These are phyloP conservation scores for Globisporangium carolinianum DNA, from an alignment of 352 stramenopile species.

Conservation along the genomic window DNA sequence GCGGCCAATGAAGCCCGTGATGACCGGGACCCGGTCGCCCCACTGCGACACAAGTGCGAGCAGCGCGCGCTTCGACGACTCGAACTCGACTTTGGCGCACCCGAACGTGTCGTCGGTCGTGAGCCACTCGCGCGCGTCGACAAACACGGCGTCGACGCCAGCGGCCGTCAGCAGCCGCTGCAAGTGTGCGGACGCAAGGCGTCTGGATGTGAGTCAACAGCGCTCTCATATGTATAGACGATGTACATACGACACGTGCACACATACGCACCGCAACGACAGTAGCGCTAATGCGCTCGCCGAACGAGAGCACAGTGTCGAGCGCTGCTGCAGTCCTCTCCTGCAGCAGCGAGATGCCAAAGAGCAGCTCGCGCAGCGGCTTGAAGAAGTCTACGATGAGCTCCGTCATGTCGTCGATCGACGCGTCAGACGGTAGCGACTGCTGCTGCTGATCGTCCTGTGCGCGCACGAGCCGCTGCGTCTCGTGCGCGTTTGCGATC, in stretches of 20 bases:
- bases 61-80: constrained; percentile 69
- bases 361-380: constrained; percentile 66
- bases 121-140: constrained; percentile 71
- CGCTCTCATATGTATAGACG: too few relatives aligned
- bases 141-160: constrained; percentile 51
- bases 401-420: constrained; percentile 46
- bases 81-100: constrained; percentile 72
- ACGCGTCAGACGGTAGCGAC: constrained; percentile 9
- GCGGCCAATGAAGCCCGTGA: constrained; percentile 73
- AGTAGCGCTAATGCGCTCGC: constrained; percentile 64
- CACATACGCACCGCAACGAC: constrained; percentile 45
- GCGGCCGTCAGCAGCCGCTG: constrained; percentile 47
- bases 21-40: constrained; percentile 48
- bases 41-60: constrained; percentile 32
- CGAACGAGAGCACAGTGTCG: constrained; percentile 75
- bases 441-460: background rate
- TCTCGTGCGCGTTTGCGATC: constrained; percentile 63
- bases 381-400: constrained; percentile 59
- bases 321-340: constrained; percentile 63
- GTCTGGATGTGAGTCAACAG: background rate
- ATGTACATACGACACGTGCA: too few relatives aligned
- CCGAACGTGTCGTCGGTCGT: constrained; percentile 65
- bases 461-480: constrained; percentile 26
- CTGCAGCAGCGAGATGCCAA: constrained; percentile 67
- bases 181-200: background rate